Base-by-base conservation (phyloP, 2,329 filamentous ascomycete species). In the Aphanocladium album region DNA sequence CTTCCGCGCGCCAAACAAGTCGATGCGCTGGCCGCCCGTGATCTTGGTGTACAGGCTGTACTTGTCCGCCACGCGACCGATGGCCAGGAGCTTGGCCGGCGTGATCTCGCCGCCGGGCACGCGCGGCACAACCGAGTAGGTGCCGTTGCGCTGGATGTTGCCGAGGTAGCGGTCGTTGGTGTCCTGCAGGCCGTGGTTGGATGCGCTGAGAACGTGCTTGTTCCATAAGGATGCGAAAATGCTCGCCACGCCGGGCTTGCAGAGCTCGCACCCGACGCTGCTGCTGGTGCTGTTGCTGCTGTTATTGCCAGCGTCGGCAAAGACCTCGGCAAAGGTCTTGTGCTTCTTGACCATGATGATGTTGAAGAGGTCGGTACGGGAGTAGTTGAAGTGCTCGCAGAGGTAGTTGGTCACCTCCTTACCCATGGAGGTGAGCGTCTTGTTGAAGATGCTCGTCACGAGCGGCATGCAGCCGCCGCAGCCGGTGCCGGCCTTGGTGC, bases 91-190 rank as follows among this genome's bases (percentile, higher is more conserved):
- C 72, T 90, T 92, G 53, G 95, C 89, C 0, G 92, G 87, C 0
- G 90, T 95, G 69, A 96, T 95, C 73, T 96, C 92, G 62, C 92
- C 92, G 50, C 84, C 92, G 2, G 90, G 82, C 1, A 96, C 86
- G 49, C 92, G 86, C 2, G 92, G 92, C 0, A 96, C 83, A 12
- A 96, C 91, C 1, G 89, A 93, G 74, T 92, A 96, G 0, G 91
- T 96, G 45, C 92, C 92, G 73, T 96, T 92, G 41, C 92, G 84
- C 73, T 96, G 92, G 60, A 96, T 95, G 71, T 96, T 96, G 56
- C 86, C 92, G 54, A 96, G 77, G 73, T 90, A 96, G 49, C 88
- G 82, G 73, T 96, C 93, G 71, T 96, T 96, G 5, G 92, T 96
- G 62, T 96, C 92, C 73, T 96, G 92, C 0, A 96, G 80, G 23